phyloP scores from a whole-genome alignment of 495 filamentous ascomycete genomes.

The Pyrenula massariospora region DNA sequence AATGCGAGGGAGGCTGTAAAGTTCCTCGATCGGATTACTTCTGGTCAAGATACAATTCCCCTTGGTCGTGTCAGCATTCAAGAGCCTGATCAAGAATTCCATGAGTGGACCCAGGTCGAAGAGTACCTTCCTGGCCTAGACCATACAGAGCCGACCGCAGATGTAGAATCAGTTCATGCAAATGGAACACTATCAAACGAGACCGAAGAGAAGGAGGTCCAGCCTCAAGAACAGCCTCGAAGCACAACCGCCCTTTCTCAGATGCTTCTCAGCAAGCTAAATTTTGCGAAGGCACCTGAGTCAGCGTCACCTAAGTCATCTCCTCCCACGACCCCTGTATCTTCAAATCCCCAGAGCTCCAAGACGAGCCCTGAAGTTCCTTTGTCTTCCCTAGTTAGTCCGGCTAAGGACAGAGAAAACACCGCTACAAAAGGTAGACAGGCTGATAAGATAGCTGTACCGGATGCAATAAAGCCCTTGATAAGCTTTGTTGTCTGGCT shows the following conservation, averaged over 20 bases:
- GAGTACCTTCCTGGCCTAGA: slow-evolving; percentile 35
- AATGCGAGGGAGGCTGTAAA: slow-evolving; percentile 54
- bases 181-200: slow-evolving; percentile 11
- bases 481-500: slow-evolving; percentile 53
- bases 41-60: slow-evolving; percentile 35
- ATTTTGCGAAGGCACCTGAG: slow-evolving; percentile 36
- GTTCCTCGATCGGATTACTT: slow-evolving; percentile 54
- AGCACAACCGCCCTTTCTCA: slow-evolving; percentile 30
- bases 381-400: neutral
- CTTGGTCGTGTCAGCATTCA: slow-evolving; percentile 38
- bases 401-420: neutral
- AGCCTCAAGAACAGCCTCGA: slow-evolving; percentile 2
- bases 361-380: neutral
- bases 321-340: neutral
- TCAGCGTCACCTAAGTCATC: slow-evolving; percentile 2
- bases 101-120: slow-evolving; percentile 51
- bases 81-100: slow-evolving; percentile 46
- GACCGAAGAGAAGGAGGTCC: slow-evolving; percentile 3
- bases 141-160: slow-evolving; percentile 35
- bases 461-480: slow-evolving; percentile 38
- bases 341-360: neutral
- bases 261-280: slow-evolving; percentile 39
- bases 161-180: slow-evolving; percentile 11
- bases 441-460: slow-evolving; percentile 12
- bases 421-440: slow-evolving; percentile 2